Evolutionary conservation across 2,329 filamentous ascomycete genomes (phyloP), one percentile per base, ranked within the genome.

Genomic region (Cladosporium sphaerospermum): DNA sequence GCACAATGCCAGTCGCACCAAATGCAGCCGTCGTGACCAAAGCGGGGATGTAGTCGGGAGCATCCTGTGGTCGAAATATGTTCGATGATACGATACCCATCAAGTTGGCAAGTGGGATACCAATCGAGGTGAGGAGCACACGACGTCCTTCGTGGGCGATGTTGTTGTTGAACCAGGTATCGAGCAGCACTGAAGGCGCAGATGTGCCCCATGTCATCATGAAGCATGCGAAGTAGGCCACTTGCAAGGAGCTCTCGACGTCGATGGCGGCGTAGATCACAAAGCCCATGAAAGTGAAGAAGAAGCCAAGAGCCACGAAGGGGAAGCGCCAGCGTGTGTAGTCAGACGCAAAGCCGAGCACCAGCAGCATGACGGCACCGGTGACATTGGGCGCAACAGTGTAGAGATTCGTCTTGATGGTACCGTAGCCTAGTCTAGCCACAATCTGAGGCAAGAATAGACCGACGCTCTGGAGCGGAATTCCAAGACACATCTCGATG

Each of bases 191-290:
- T 0, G 82, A 86, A 0, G 88, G 86, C 0, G 86, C 86, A 1
- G 82, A 84, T 0, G 85, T 89, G 13, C 87, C 87, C 66, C 85
- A 89, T 9, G 83, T 86, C 85, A 90, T 89, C 84, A 90, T 86
- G 67, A 90, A 91, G 52, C 79, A 83, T 4, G 86, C 85, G 58
- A 83, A 89, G 63, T 90, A 90, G 0, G 85, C 86, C 1, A 89
- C 75, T 3, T 78, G 75, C n/a, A 85, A 67, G 37, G 85, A 73
- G 3, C 72, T 62, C 36, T 80, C 67, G 13, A 89, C 81, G 59
- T 81, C 71, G 54, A 92, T 85, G 16, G 83, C 76, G 0, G 85
- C 85, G 60, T 86, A 91, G 64, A 92, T 87, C 67, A 90, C 81
- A 72, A 92, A 89, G 4, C 88, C 88, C 45, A 79, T 78, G 63